Evolutionary conservation across 331 rosid genomes (phyloP), one percentile per base, ranked within the genome.

Genomic region (Spiraea crenata): DNA sequence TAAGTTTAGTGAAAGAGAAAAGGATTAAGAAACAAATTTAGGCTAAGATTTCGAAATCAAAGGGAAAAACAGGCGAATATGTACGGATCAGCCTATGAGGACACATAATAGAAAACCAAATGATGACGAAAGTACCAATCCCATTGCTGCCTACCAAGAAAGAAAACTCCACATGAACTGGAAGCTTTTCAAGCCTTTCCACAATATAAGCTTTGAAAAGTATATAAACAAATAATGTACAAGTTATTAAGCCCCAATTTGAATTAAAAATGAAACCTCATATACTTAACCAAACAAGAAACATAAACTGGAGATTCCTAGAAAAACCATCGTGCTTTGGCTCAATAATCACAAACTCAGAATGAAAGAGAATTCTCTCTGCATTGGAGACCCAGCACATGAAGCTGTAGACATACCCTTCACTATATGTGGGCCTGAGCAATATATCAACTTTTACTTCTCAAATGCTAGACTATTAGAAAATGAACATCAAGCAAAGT

Each of bases 401-500:
- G 81, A 49, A 69, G 76, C 69, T 40, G 63, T 68, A 47, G 38
- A 76, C 55, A 73, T 79, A 63, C 55, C 17, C 44, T 76, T 73
- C 67, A 78, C 72, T 39, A 76, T 65, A 38, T 72, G 67, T 58
- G 82, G 57, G 69, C 82, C 80, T 76, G 78, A 49, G 77, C 79
- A 73, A 69, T 73, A 76, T 73, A 76, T 70, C 76, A 44, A 70
- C 57, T 71, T 72, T 12, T 19, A 67, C 54, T 67, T 34, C 50
- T 67, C 51, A 52, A 39, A 67, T 6, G 25, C 66, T 61, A 17
- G 37, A 56, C 48, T 76, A 34, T 35, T 47, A 72, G 58, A 54
- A 58, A 73, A 17, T 15, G 59, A 31, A 41, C 39, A 70, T 55
- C 59, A 70, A 50, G 42, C 45, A 31, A 61, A 48, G 40, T 40